Evolutionary conservation across 108 stramenopile species (phyloP).

Genomic region (Cylindrotheca closterium): DNA sequence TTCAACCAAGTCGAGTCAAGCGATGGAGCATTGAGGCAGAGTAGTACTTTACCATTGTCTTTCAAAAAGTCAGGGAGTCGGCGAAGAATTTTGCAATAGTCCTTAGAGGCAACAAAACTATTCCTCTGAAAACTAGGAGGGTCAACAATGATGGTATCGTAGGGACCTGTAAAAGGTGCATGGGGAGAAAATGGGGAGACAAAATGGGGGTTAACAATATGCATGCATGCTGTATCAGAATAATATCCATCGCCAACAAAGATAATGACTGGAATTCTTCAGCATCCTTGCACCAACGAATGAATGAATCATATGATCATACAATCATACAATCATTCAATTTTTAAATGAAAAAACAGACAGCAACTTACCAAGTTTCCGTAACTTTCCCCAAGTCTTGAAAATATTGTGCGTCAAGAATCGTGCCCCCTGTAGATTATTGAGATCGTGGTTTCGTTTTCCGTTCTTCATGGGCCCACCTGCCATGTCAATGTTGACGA

Average conservation of each 20-base stretch:
- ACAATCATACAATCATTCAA: background rate
- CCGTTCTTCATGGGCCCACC: constrained; percentile 32
- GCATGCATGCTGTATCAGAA: too few relatives aligned
- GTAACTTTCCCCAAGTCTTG: constrained; percentile 30
- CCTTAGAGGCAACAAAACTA: constrained; percentile 38
- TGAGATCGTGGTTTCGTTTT: constrained; percentile 41
- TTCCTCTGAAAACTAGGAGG: constrained; percentile 43
- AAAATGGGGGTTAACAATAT: too few relatives aligned
- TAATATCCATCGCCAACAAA: too few relatives aligned
- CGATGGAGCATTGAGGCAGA: constrained; percentile 46
- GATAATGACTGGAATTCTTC: too few relatives aligned
- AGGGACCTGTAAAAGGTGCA: too few relatives aligned
- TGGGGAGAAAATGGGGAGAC: too few relatives aligned
- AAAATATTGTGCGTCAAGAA: constrained; percentile 41
- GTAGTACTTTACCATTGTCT: constrained; percentile 25
- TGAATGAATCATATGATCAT: too few relatives aligned
- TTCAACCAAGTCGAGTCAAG: constrained; percentile 22
- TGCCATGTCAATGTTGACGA: constrained; percentile 45
- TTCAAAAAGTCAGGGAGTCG: constrained; percentile 27
- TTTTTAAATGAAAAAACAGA: background rate
- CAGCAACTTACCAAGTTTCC: background rate
- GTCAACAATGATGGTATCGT: constrained; percentile 24
- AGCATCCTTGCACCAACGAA: too few relatives aligned
- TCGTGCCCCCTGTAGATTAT: constrained; percentile 23
- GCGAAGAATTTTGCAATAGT: constrained; percentile 39